Base-by-base conservation (phyloP, 345 rosid species). In the Lumnitzera littorea region DNA sequence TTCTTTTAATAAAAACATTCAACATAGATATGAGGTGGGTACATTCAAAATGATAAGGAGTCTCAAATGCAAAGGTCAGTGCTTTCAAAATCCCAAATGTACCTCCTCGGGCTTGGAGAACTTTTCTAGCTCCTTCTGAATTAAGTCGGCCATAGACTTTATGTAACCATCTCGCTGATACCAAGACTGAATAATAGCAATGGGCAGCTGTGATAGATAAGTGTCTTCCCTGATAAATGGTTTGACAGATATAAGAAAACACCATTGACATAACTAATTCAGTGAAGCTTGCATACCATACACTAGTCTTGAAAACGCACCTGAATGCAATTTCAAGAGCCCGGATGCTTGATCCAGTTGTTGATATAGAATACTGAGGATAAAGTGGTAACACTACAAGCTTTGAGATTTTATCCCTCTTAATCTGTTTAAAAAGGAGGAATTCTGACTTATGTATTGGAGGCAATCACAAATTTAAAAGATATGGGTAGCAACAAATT, bases 361-460 rank as follows among this genome's bases (percentile, higher is more conserved):
- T 90, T 31, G 99, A 88, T 64, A 94, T 94, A 53, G 97, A 90
- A 60, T 79, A 88, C 65, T 90, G 99, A 36, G 99, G 99, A 75
- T 90, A 94, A n/a, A 94, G 80, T 3, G 99, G 99, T 62, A 94
- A 88, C 65, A 94, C 87, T 60, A 94, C 95, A 61, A 90, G 99
- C 74, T 76, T 88, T 48, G 95, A 83, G 59, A 90, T 86, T 62
- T 64, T 69, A 64, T 94, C 99, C 70, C 62, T 76, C 80, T 83
- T 90, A 60, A 94, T 88, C 96, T 90, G 78, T 25, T 11, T 13
- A 61, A n/a, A 61, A 31, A 29, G 12, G 16, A 54, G 51, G 36
- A 50, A 50, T 5, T 46, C 20, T 47, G 48, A 53, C 23, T 48
- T n/a, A 13, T 49, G 43, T 36, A 6, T 36, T 36, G 43, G 43